Percentiles rank a stretch among this genome's conserved stretches.
These are phyloP conservation scores for Peronospora belbahrii DNA, from an alignment of 352 stramenopile species.

Conservation along the genomic window DNA sequence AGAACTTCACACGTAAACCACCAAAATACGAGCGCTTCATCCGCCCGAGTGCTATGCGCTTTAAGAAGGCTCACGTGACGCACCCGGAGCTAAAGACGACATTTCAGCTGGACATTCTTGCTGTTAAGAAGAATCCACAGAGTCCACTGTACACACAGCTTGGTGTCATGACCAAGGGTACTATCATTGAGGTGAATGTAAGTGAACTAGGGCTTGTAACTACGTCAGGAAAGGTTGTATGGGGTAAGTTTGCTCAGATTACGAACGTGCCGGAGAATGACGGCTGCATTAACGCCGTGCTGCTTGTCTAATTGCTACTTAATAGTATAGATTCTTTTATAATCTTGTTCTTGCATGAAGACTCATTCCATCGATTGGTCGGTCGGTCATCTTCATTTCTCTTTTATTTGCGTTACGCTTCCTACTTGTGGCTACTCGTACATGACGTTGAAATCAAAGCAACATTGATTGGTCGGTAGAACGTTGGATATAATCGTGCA, in stretches of 20 bases:
- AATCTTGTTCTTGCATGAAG: slow-evolving; percentile 21
- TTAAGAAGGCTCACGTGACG: slow-evolving; percentile 99
- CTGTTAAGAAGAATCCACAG: slow-evolving; percentile 99
- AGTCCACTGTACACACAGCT: slow-evolving; percentile 95
- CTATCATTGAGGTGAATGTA: slow-evolving; percentile 98
- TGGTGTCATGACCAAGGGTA: slow-evolving; percentile 99
- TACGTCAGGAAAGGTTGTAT: slow-evolving; percentile 99
- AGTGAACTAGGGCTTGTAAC: slow-evolving; percentile 99
- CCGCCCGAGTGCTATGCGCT: slow-evolving; percentile 95
- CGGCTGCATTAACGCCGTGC: slow-evolving; percentile 98
- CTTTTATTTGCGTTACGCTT: too few species aligned
- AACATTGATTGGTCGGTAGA: background rate
- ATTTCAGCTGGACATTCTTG: slow-evolving; percentile 99
- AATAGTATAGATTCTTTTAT: slow-evolving; percentile 33
- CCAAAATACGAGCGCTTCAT: slow-evolving; percentile 99
- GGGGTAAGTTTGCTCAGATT: slow-evolving; percentile 99
- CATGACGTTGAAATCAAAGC: background rate
- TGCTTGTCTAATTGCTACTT: slow-evolving; percentile 91
- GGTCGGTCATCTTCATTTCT: too few species aligned
- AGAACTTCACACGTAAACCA: slow-evolving; percentile 98
- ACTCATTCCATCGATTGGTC: background rate
- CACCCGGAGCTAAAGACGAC: slow-evolving; percentile 99
- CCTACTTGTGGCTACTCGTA: background rate
- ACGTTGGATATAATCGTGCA: slow-evolving; percentile 3
- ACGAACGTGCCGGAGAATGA: slow-evolving; percentile 99